Conservation (phyloP, 2,329 filamentous ascomycete genomes). For the Penicillium fuscoglaucum region DNA sequence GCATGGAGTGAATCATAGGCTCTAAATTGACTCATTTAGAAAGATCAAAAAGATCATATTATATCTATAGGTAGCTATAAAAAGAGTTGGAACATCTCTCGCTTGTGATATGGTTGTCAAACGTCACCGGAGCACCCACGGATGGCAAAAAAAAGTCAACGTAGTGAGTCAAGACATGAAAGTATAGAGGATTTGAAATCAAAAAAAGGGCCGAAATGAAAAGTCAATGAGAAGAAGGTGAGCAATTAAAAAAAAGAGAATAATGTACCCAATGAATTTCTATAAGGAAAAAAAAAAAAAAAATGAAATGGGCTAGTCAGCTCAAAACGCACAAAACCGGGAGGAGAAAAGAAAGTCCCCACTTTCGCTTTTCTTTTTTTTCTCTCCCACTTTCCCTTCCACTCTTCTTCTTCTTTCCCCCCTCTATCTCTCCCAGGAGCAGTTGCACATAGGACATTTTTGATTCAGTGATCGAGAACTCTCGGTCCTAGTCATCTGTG, state of each 20-base stretch:
- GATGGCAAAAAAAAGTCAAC: neutral
- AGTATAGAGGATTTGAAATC: slow-evolving; percentile 8
- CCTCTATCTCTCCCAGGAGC: slow-evolving; percentile 36
- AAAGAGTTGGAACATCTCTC: neutral
- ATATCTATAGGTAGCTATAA: neutral
- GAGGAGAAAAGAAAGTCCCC: slow-evolving; percentile 26
- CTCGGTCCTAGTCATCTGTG: slow-evolving; percentile 47
- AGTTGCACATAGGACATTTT: slow-evolving; percentile 42
- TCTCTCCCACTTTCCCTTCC: slow-evolving; percentile 33
- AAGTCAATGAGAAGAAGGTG: neutral
- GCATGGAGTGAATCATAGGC: neutral
- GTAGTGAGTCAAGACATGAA: slow-evolving; percentile 5
- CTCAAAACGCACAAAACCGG: slow-evolving; percentile 27
- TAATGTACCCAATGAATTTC: too few relatives aligned
- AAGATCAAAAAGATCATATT: neutral
- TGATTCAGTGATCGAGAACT: slow-evolving; percentile 45
- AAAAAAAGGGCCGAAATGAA: neutral
- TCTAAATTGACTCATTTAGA: neutral
- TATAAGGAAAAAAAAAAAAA: neutral
- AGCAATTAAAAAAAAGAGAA: neutral
- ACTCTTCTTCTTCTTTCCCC: slow-evolving; percentile 32
- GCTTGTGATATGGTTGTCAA: neutral
- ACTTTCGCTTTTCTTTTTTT: slow-evolving; percentile 31
- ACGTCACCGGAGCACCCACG: slow-evolving; percentile 10
- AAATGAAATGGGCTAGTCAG: slow-evolving; percentile 6